These are phyloP conservation scores for Stephania cephalantha DNA, from an alignment of 164 flowering plant species.

Conservation along the genomic window DNA sequence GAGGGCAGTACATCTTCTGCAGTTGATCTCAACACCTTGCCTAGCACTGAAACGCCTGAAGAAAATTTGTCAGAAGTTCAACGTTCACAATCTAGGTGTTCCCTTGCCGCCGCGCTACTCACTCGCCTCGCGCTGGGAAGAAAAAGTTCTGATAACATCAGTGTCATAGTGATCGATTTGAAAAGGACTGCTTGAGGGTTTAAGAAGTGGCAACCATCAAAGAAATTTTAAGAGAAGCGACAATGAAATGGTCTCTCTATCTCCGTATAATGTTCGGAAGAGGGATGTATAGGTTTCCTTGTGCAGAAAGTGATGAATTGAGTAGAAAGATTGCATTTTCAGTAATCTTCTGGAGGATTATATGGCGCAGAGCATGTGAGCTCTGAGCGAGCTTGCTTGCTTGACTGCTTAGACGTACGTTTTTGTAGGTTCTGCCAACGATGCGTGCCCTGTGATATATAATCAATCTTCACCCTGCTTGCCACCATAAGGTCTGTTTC, in stretches of 20 bases:
- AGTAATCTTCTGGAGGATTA: not conserved
- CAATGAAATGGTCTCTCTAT: not conserved
- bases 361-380: no score
- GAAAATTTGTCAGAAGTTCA: conserved; percentile 7
- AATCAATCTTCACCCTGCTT: not conserved
- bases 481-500: not conserved
- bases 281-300: not conserved
- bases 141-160: conserved; percentile 47
- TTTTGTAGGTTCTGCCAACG: not conserved
- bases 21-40: not conserved
- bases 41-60: conserved; percentile 3
- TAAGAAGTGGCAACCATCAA: not conserved
- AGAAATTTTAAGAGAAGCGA: not conserved
- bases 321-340: not conserved
- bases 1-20: conserved; percentile 14
- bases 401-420: not conserved
- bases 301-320: not conserved
- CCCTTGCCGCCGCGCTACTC: conserved; percentile 49
- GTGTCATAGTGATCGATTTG: conserved; percentile 49
- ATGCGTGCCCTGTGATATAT: not conserved
- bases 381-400: not conserved
- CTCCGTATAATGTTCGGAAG: not conserved
- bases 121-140: conserved; percentile 55
- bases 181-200: conserved; percentile 19
- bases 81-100: conserved; percentile 23